phyloP scores from a whole-genome alignment of 169 alveolate species.

The Cytauxzoon felis region DNA sequence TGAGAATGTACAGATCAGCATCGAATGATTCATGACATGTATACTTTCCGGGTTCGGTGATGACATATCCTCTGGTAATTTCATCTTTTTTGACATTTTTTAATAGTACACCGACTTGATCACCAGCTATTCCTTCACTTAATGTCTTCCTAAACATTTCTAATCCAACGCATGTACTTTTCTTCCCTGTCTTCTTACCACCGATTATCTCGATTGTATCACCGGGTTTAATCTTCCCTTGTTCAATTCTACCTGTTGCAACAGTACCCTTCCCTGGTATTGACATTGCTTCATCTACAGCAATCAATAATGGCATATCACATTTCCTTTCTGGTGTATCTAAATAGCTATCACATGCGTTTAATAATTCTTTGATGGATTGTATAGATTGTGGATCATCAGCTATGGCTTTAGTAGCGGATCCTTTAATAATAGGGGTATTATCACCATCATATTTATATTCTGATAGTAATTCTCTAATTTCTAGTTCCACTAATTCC shows the following conservation, averaged over 20 bases:
- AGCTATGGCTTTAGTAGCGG: conserved; percentile 87
- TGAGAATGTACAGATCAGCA: conserved; percentile 86
- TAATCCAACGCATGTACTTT: conserved; percentile 80
- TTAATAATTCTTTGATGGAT: conserved; percentile 76
- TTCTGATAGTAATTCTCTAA: conserved; percentile 82
- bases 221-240: conserved; percentile 86
- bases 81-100: conserved; percentile 87
- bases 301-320: conserved; percentile 86
- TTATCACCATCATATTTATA: conserved; percentile 88
- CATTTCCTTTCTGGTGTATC: conserved; percentile 78
- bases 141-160: conserved; percentile 90
- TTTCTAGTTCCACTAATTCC: conserved; percentile 93
- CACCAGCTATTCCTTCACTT: conserved; percentile 92
- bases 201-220: conserved; percentile 90
- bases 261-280: conserved; percentile 92
- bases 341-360: conserved; percentile 83
- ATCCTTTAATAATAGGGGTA: conserved; percentile 86
- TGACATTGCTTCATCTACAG: conserved; percentile 82
- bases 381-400: conserved; percentile 68
- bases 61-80: conserved; percentile 83
- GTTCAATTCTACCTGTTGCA: conserved; percentile 92
- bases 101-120: conserved; percentile 89
- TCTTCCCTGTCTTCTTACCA: conserved; percentile 69
- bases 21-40: conserved; percentile 82
- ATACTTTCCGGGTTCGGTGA: conserved; percentile 83